Conservation (phyloP, 2,329 filamentous ascomycete genomes). For the Aciculosporium take region DNA sequence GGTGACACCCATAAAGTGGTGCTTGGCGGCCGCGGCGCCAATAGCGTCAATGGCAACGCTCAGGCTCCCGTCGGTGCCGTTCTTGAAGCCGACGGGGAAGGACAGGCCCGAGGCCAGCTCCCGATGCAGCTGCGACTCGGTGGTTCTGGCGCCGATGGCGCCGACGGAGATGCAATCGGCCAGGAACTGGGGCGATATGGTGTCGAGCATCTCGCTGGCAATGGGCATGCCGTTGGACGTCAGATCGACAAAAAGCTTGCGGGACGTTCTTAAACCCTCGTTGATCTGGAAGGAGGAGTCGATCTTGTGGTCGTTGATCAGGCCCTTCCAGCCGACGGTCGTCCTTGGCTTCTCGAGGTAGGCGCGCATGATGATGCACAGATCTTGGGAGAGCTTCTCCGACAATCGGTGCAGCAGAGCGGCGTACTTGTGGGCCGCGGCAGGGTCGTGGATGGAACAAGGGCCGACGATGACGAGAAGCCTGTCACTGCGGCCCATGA, state of each 20-base stretch:
- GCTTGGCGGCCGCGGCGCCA: slow-evolving; percentile 67
- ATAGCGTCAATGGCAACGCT: slow-evolving; percentile 92
- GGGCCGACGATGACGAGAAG: slow-evolving; percentile 90
- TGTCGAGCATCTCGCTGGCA: slow-evolving; percentile 96
- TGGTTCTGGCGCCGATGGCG: slow-evolving; percentile 89
- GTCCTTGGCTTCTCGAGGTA: slow-evolving; percentile 98
- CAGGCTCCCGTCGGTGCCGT: slow-evolving; percentile 87
- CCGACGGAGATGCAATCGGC: slow-evolving; percentile 91
- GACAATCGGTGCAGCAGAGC: slow-evolving; percentile 61
- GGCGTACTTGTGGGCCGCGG: slow-evolving; percentile 77
- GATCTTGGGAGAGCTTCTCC: slow-evolving; percentile 65
- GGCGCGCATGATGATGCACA: slow-evolving; percentile 91
- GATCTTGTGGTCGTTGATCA: slow-evolving; percentile 98
- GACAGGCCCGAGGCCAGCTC: slow-evolving; percentile 90
- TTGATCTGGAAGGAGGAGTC: slow-evolving; percentile 98
- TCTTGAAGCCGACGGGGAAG: slow-evolving; percentile 99
- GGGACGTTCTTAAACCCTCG: slow-evolving; percentile 86
- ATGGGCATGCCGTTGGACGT: slow-evolving; percentile 83
- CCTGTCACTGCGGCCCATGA: slow-evolving; percentile 68
- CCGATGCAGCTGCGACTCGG: slow-evolving; percentile 89
- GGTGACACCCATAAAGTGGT: slow-evolving; percentile 97
- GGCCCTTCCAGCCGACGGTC: slow-evolving; percentile 95
- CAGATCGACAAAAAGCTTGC: slow-evolving; percentile 85
- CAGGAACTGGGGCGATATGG: slow-evolving; percentile 94
- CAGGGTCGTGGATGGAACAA: slow-evolving; percentile 94